Evolutionary conservation across 345 rosid genomes (phyloP), one percentile per base, ranked within the genome.

Genomic region (Cardiospermum halicacabum): DNA sequence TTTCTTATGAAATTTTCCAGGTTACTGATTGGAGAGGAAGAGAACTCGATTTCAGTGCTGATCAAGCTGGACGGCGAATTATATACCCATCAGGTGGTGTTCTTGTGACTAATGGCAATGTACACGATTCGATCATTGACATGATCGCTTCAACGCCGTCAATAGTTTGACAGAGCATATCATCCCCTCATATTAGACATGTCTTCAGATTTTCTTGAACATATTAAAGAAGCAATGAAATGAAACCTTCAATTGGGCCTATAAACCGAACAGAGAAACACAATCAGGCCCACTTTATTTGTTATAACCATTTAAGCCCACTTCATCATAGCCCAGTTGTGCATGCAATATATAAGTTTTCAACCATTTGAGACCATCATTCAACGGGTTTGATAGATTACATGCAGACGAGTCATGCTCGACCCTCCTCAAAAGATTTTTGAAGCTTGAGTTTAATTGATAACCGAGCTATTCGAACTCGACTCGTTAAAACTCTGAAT

Each of bases 21-120:
- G 91, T 85, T 59, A 85, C 83, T 34, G 96, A 89, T 64, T 89
- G 96, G 93, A 76, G 78, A 79, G 93, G 91, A 49, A 77, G 42
- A 63, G 71, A 72, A 50, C 62, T 89, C 59, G 85, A 72, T 75
- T 66, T 86, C 26, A 80, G 80, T 11, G 89, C 74, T 66, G 91
- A 89, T 77, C 69, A 75, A 71, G 73, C 79, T n/a, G 88, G 77
- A 66, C 67, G 91, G 51, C 73, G 93, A 49, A 68, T 75, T 34
- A 64, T 87, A 71, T 79, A 69, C 51, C 96, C 93, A 3, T 71
- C 72, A 0, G 84, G 84, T 28, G 96, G 96, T 6, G 60, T 89
- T 79, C 78, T 89, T 18, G 91, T 83, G 58, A 82, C 77, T 62
- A 89, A 87, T 5, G 84, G 84, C 56, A 75, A 48, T 7, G 19